These are phyloP conservation scores for Yamagishiella unicocca DNA, from an alignment of 139 green algal genomes.

Conservation along the genomic window DNA sequence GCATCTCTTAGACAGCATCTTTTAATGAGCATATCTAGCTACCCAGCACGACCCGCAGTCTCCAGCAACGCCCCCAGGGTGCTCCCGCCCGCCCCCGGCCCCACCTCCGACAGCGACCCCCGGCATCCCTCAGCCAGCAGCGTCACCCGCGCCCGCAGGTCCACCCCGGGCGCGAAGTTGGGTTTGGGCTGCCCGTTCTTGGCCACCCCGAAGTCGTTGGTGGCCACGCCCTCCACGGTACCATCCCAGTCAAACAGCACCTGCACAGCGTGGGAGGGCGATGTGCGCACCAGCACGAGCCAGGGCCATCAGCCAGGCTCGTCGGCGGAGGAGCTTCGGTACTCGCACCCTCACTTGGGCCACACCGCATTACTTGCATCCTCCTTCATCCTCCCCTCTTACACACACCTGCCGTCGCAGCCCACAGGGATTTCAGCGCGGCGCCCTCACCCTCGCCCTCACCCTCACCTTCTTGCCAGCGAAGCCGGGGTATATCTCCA, in stretches of 20 bases:
- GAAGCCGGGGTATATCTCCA: slow-evolving; percentile 94
- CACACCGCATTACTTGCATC: no score
- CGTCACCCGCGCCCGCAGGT: slow-evolving; percentile 84
- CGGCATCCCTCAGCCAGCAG: slow-evolving; percentile 93
- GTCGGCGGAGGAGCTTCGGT: no score
- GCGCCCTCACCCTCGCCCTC: not conserved
- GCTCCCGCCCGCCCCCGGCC: not conserved
- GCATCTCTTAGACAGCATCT: no score
- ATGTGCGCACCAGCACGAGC: no score
- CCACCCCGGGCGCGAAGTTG: slow-evolving; percentile 80
- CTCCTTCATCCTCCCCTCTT: no score
- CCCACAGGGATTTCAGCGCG: no score
- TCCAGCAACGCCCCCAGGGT: not conserved
- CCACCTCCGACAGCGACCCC: slow-evolving; percentile 88
- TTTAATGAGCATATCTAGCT: no score
- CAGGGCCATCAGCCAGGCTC: no score
- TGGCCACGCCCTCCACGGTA: slow-evolving; percentile 82
- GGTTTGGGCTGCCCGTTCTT: slow-evolving; percentile 78
- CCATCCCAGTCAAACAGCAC: slow-evolving; percentile 71
- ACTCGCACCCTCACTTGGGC: no score
- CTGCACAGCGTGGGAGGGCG: no score
- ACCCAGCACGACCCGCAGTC: no score
- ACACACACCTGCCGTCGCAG: no score
- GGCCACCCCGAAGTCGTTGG: slow-evolving; percentile 83
- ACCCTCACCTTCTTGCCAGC: slow-evolving; percentile 65